Conservation (phyloP, 2,329 filamentous ascomycete genomes). For the Diplocarpon rosae region DNA sequence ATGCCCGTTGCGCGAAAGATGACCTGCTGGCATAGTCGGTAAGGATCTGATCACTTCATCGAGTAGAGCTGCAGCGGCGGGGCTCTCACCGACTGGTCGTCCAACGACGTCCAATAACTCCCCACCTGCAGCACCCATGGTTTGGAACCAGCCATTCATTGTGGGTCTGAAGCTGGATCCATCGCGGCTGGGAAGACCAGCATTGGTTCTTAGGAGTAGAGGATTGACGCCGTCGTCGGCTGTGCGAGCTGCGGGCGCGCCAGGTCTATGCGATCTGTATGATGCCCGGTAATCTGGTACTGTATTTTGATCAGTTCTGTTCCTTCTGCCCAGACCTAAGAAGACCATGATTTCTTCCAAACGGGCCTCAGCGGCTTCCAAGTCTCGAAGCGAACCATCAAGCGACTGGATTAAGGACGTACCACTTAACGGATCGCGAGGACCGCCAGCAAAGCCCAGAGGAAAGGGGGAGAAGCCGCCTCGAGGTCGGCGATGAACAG, state of each 20-base stretch:
- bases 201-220: constrained; percentile 55
- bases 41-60: constrained; percentile 26
- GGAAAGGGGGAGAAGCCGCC: constrained; percentile 51
- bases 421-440: constrained; percentile 43
- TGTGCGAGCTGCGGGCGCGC: constrained; percentile 36
- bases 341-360: constrained; percentile 1
- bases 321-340: background rate
- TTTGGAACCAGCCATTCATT: constrained; percentile 42
- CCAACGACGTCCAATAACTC: constrained; percentile 25
- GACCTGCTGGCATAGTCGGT: constrained; percentile 22
- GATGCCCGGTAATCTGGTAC: constrained; percentile 29
- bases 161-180: constrained; percentile 37
- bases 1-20: constrained; percentile 34
- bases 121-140: constrained; percentile 28
- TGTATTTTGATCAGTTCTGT: constrained; percentile 27
- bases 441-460: constrained; percentile 42
- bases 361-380: background rate
- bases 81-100: constrained; percentile 24
- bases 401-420: constrained; percentile 24
- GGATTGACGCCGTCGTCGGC: constrained; percentile 77
- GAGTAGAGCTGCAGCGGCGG: constrained; percentile 19
- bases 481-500: constrained; percentile 40
- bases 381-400: background rate
- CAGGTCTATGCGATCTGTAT: constrained; percentile 42
- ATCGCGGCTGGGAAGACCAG: constrained; percentile 33